Conservation (phyloP, 345 rosid genomes). For the Laguncularia racemosa region DNA sequence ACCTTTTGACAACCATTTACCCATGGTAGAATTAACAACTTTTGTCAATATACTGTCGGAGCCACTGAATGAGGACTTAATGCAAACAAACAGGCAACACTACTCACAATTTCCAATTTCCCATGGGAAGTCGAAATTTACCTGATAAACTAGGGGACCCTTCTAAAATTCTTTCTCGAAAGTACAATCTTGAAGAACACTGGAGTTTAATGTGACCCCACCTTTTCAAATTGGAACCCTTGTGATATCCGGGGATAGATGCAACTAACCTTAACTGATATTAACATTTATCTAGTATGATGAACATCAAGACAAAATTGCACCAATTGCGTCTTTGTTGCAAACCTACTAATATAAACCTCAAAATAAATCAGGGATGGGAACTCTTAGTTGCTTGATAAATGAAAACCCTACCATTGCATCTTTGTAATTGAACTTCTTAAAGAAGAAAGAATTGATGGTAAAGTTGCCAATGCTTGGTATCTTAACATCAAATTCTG, state of each 20-base stretch:
- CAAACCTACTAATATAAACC: no score
- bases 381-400: not conserved
- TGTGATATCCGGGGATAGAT: constrained; percentile 95
- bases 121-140: constrained; percentile 7
- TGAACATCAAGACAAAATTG: not conserved
- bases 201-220: constrained; percentile 96
- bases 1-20: no score
- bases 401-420: constrained; percentile 42
- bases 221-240: constrained; percentile 59
- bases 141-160: constrained; percentile 92
- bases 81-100: no score
- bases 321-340: not conserved
- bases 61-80: no score
- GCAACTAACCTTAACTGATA: constrained; percentile 73
- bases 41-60: no score
- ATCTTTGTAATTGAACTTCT: constrained; percentile 63
- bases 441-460: constrained; percentile 73
- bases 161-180: constrained; percentile 69
- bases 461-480: constrained; percentile 51
- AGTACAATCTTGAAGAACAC: constrained; percentile 60
- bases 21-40: no score
- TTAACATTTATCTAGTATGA: not conserved
- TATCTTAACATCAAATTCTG: constrained; percentile 56
- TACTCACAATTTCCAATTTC: no score
- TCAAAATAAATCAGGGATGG: not conserved